Evolutionary conservation across 805 yeast genomes (phyloP).

Genomic region (Ogataea pignaliae): DNA sequence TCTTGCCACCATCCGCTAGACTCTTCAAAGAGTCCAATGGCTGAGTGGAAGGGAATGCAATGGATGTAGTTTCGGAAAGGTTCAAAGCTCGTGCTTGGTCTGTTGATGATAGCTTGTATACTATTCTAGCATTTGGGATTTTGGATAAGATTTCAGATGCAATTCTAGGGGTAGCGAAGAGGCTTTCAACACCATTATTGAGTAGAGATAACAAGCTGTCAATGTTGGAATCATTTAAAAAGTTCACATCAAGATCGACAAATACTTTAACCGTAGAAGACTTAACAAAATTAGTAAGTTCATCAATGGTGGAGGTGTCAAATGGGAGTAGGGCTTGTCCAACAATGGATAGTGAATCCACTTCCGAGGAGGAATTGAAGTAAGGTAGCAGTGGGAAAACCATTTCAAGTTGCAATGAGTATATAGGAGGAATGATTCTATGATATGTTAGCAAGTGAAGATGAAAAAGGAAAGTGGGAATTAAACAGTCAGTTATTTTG

Average conservation of each 20-base stretch:
- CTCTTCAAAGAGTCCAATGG: slow-evolving; percentile 12
- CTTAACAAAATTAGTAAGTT: slow-evolving; percentile 12
- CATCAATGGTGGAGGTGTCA: slow-evolving; percentile 10
- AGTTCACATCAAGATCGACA: slow-evolving; percentile 20
- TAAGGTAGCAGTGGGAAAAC: slow-evolving; percentile 32
- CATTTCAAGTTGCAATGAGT: slow-evolving; percentile 18
- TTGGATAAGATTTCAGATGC: slow-evolving; percentile 19
- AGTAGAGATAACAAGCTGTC: slow-evolving; percentile 21
- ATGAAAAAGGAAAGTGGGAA: slow-evolving; percentile 1
- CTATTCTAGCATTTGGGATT: slow-evolving; percentile 32
- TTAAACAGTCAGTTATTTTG: too few species aligned
- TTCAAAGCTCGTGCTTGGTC: slow-evolving; percentile 13
- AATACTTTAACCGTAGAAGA: slow-evolving; percentile 15
- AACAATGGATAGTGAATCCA: slow-evolving; percentile 19
- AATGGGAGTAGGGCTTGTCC: slow-evolving; percentile 27
- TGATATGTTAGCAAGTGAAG: neutral
- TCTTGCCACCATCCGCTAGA: slow-evolving; percentile 11
- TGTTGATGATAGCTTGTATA: slow-evolving; percentile 18
- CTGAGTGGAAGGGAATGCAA: slow-evolving; percentile 13
- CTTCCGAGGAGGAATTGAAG: slow-evolving; percentile 11
- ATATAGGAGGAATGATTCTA: neutral
- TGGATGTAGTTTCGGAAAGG: slow-evolving; percentile 19
- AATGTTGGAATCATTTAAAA: slow-evolving; percentile 14
- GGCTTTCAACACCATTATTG: slow-evolving; percentile 28
- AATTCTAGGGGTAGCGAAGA: slow-evolving; percentile 20